Conservation (phyloP, 1,284 basidiomycete species). For the Heterobasidion occidentale region DNA sequence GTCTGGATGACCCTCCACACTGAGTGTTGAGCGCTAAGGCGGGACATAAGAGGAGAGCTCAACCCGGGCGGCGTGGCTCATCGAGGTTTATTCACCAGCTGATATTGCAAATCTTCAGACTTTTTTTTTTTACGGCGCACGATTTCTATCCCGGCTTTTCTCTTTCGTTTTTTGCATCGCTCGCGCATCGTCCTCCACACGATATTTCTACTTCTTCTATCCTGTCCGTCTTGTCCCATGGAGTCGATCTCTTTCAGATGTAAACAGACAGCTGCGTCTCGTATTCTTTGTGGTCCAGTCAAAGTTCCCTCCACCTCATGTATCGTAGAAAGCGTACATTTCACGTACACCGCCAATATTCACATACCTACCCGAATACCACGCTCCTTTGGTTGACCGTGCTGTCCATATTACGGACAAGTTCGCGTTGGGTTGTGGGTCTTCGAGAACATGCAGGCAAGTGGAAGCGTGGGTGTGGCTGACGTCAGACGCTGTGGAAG, state of each 20-base stretch:
- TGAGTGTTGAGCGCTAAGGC: conserved; percentile 1
- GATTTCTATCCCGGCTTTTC: no score
- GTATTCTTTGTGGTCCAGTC: neutral
- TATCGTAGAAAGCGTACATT: neutral
- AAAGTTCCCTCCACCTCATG: neutral
- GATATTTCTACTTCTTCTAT: neutral
- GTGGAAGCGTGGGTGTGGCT: neutral
- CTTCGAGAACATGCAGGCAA: neutral
- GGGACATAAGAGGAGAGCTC: neutral
- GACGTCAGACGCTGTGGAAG: conserved; percentile 15
- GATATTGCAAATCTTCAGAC: no score
- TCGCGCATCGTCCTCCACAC: neutral
- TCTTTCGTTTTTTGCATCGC: neutral
- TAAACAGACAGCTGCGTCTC: neutral
- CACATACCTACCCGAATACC: neutral
- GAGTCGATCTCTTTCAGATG: conserved; percentile 2
- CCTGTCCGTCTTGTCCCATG: neutral
- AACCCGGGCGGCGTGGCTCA: no score
- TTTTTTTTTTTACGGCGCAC: no score
- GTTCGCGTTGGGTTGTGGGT: neutral
- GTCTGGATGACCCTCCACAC: conserved; percentile 50
- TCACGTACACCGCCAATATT: neutral
- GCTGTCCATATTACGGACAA: neutral
- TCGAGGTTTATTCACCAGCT: no score
- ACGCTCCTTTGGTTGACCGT: neutral